These are phyloP conservation scores for Nitzschia putrida DNA, from an alignment of 108 stramenopile species.

Conservation along the genomic window DNA sequence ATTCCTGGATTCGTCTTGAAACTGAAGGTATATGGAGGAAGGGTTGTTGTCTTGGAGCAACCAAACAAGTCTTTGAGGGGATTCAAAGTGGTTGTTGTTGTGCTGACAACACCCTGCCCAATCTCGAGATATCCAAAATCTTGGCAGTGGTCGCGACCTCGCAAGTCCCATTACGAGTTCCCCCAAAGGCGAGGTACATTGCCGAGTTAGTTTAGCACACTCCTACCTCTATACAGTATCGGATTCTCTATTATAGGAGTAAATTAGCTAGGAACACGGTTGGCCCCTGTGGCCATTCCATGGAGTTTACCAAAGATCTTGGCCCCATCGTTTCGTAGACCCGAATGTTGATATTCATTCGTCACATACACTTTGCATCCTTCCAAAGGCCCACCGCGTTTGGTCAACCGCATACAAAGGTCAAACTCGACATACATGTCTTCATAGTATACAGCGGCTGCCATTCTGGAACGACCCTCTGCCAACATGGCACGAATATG, in stretches of 20 bases:
- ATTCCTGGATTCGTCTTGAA: too few species aligned
- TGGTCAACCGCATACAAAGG: slow-evolving; percentile 55
- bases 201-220: too few species aligned
- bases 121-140: too few species aligned
- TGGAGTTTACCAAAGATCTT: slow-evolving; percentile 79
- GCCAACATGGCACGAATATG: slow-evolving; percentile 63
- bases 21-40: too few species aligned
- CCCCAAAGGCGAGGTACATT: too few species aligned
- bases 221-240: too few species aligned
- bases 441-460: slow-evolving; percentile 89
- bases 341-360: slow-evolving; percentile 94
- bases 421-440: slow-evolving; percentile 96
- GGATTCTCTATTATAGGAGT: neutral
- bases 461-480: slow-evolving; percentile 38
- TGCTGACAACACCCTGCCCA: too few species aligned
- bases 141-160: too few species aligned
- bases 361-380: slow-evolving; percentile 81
- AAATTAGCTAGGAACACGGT: slow-evolving; percentile 68
- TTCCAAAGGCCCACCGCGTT: slow-evolving; percentile 67
- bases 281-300: slow-evolving; percentile 77
- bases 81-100: too few species aligned
- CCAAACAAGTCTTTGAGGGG: too few species aligned
- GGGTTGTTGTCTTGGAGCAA: too few species aligned
- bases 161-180: too few species aligned
- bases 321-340: slow-evolving; percentile 86